phyloP scores from a whole-genome alignment of 1,284 basidiomycete species.

The Marasmius oreades region DNA sequence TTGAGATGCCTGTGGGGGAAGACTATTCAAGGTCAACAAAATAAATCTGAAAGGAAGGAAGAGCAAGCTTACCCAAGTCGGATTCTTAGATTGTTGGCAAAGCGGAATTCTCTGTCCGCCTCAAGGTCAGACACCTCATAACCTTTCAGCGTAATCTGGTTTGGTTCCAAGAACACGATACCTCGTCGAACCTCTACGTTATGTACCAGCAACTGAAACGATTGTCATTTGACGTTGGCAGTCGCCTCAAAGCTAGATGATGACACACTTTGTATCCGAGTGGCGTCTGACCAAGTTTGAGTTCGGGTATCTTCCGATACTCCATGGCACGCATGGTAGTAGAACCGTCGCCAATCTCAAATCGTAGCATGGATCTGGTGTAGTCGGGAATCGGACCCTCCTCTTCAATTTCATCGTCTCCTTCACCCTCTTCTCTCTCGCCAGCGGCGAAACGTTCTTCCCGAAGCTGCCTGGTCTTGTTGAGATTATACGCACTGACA shows the following conservation, averaged over 20 bases:
- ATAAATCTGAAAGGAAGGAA: background rate
- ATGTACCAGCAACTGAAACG: slow-evolving; percentile 57
- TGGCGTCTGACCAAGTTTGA: slow-evolving; percentile 63
- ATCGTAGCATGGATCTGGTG: slow-evolving; percentile 63
- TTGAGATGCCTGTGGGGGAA: slow-evolving; percentile 3
- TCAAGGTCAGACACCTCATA: slow-evolving; percentile 59
- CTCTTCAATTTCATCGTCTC: slow-evolving; percentile 44
- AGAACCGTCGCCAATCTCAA: slow-evolving; percentile 66
- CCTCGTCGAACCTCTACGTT: slow-evolving; percentile 60
- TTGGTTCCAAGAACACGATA: slow-evolving; percentile 66
- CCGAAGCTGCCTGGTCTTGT: slow-evolving; percentile 60
- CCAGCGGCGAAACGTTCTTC: slow-evolving; percentile 54
- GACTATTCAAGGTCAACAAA: background rate
- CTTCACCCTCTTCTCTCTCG: slow-evolving; percentile 55
- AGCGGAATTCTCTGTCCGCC: slow-evolving; percentile 44
- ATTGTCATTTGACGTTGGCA: slow-evolving; percentile 7
- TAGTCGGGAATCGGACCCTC: slow-evolving; percentile 74
- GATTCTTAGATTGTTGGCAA: slow-evolving; percentile 49
- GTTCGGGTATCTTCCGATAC: slow-evolving; percentile 51
- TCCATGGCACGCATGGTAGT: slow-evolving; percentile 66
- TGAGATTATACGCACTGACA: slow-evolving; percentile 63
- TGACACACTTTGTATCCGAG: slow-evolving; percentile 67
- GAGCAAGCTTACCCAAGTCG: slow-evolving; percentile 54
- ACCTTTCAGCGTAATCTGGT: slow-evolving; percentile 54
- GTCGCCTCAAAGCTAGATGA: slow-evolving; percentile 1